These are phyloP conservation scores for Termitomyces sp. DNA, from an alignment of 768 basidiomycete genomes.

Conservation along the genomic window DNA sequence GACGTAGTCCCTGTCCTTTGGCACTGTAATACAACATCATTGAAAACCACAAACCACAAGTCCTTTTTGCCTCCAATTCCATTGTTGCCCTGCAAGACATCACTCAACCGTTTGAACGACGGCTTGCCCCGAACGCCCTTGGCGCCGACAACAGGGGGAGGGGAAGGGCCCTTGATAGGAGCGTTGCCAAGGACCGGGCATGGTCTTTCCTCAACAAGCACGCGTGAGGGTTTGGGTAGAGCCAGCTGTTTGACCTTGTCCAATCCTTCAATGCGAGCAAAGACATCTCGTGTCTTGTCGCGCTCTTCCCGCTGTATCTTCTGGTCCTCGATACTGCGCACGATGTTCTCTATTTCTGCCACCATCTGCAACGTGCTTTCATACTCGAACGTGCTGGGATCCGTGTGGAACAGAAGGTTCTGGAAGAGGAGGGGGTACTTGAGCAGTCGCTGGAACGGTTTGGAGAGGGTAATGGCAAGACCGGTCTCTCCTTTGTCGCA, in stretches of 20 bases:
- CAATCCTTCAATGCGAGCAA: constrained; percentile 93
- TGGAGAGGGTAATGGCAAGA: constrained; percentile 90
- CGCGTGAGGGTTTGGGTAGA: constrained; percentile 81
- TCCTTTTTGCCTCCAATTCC: constrained; percentile 72
- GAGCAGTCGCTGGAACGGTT: constrained; percentile 93
- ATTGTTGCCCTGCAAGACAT: constrained; percentile 62
- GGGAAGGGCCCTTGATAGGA: constrained; percentile 31
- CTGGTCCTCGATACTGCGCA: constrained; percentile 96
- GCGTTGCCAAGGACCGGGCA: constrained; percentile 28
- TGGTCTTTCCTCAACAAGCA: constrained; percentile 79
- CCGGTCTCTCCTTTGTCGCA: constrained; percentile 89
- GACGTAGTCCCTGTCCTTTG: constrained; percentile 88
- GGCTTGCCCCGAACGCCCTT: constrained; percentile 76
- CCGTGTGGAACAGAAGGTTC: constrained; percentile 93
- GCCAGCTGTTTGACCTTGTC: constrained; percentile 93
- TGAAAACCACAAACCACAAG: constrained; percentile 92
- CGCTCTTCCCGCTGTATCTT: constrained; percentile 96
- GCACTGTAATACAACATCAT: constrained; percentile 91
- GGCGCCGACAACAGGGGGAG: constrained; percentile 36
- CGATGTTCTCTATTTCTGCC: constrained; percentile 93
- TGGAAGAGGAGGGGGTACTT: constrained; percentile 98
- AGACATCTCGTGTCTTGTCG: constrained; percentile 90
- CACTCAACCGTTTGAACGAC: constrained; percentile 85
- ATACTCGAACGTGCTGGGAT: constrained; percentile 96
- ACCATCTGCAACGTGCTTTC: constrained; percentile 96